phyloP scores from a whole-genome alignment of 331 rosid species.

The Dryas integrifolia region DNA sequence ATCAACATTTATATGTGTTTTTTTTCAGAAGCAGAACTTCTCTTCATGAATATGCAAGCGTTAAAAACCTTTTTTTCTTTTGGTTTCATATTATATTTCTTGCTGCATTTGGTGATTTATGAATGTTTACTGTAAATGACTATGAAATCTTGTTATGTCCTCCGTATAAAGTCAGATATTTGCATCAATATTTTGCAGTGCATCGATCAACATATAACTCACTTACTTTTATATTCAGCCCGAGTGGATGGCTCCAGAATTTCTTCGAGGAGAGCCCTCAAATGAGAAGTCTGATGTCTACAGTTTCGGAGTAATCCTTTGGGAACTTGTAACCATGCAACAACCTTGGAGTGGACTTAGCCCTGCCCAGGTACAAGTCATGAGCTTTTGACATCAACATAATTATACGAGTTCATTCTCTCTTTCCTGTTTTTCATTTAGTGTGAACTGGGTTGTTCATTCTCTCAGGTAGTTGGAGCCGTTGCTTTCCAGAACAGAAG shows the following conservation, averaged over 20 bases:
- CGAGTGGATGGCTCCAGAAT: conserved; percentile 99
- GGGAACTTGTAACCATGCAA: conserved; percentile 92
- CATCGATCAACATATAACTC: conserved; percentile 43
- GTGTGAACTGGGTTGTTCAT: conserved; percentile 2
- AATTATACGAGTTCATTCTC: neutral
- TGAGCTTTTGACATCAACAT: conserved; percentile 17
- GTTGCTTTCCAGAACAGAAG: conserved; percentile 94
- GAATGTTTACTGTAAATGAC: conserved; percentile 4
- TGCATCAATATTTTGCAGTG: conserved; percentile 40
- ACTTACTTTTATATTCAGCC: conserved; percentile 71
- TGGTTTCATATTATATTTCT: neutral
- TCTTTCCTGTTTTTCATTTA: neutral
- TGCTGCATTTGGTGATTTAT: neutral
- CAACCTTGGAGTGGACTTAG: conserved; percentile 94
- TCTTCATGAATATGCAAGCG: neutral
- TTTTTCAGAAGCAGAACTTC: neutral
- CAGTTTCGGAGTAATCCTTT: conserved; percentile 90
- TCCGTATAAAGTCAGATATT: conserved; percentile 30
- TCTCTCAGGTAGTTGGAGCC: conserved; percentile 87
- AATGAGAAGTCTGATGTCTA: conserved; percentile 91
- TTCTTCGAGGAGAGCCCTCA: conserved; percentile 95
- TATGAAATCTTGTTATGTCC: conserved; percentile 21
- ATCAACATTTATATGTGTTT: neutral
- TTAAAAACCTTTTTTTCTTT: neutral
- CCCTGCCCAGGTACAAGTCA: conserved; percentile 72